These are phyloP conservation scores for Cenchrus fungigraminus DNA, from an alignment of 176 grass and related monocot species.

Conservation along the genomic window DNA sequence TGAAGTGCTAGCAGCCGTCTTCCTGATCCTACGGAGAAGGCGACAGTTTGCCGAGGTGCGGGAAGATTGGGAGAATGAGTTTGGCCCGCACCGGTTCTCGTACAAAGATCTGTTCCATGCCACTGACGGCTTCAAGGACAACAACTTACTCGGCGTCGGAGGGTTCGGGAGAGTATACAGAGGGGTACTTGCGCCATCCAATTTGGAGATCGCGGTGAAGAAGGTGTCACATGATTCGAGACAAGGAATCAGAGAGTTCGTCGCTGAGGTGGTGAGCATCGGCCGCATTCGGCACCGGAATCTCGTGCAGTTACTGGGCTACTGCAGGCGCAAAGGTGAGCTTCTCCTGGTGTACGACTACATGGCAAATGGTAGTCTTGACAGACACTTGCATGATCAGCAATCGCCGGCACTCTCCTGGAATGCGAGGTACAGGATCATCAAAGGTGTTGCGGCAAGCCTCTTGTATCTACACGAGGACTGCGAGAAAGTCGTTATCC, in stretches of 20 bases:
- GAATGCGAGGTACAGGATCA: not conserved
- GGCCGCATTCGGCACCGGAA: conserved; percentile 47
- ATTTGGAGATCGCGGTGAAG: conserved; percentile 23
- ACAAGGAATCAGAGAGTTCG: conserved; percentile 40
- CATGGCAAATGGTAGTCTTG: conserved; percentile 56
- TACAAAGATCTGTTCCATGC: conserved; percentile 50
- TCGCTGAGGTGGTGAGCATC: conserved; percentile 51
- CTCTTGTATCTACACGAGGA: conserved; percentile 48
- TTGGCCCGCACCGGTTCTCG: conserved; percentile 45
- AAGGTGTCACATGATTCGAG: conserved; percentile 40
- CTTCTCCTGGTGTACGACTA: conserved; percentile 53
- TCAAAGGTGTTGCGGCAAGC: conserved; percentile 40
- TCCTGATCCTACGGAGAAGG: not conserved
- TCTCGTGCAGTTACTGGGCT: conserved; percentile 45
- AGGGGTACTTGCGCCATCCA: conserved; percentile 8
- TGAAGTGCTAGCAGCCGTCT: not conserved
- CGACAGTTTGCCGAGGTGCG: conserved; percentile 36
- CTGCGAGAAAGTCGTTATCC: conserved; percentile 47
- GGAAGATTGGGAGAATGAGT: conserved; percentile 52
- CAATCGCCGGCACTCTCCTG: not conserved
- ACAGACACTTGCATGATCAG: conserved; percentile 21
- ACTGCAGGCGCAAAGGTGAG: conserved; percentile 43
- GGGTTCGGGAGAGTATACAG: conserved; percentile 47
- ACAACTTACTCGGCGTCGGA: conserved; percentile 26
- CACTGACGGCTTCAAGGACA: conserved; percentile 43